Conservation (phyloP, 352 stramenopile genomes). For the Phytopythium delawarense region DNA sequence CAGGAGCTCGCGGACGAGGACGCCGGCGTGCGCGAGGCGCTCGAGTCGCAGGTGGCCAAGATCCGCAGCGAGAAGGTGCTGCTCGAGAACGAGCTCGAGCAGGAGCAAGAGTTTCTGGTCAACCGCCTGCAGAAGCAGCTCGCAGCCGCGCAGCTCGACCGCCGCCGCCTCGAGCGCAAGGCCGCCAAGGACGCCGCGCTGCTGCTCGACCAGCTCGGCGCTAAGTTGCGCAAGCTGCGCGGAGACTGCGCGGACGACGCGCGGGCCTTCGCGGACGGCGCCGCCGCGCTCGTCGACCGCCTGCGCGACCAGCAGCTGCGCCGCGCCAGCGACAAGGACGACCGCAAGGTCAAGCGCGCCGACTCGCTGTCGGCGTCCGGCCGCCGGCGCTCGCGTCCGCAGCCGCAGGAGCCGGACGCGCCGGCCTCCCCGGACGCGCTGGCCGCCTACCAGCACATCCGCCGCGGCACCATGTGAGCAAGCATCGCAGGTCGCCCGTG, state of each 20-base stretch:
- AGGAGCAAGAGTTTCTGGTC: slow-evolving; percentile 86
- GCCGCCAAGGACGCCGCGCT: slow-evolving; percentile 68
- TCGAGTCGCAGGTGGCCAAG: slow-evolving; percentile 78
- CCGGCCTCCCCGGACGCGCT: slow-evolving; percentile 31
- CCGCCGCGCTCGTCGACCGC: slow-evolving; percentile 38
- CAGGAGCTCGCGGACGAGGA: slow-evolving; percentile 67
- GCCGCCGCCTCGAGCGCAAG: slow-evolving; percentile 68
- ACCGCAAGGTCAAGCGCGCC: slow-evolving; percentile 35
- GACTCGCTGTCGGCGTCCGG: slow-evolving; percentile 25
- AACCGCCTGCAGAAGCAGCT: slow-evolving; percentile 86
- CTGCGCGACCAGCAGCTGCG: slow-evolving; percentile 55
- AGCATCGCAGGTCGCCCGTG: not conserved
- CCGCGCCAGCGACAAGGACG: slow-evolving; percentile 59
- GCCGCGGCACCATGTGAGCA: slow-evolving; percentile 70
- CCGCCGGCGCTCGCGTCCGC: slow-evolving; percentile 3
- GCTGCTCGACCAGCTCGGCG: slow-evolving; percentile 62
- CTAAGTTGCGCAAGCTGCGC: slow-evolving; percentile 57
- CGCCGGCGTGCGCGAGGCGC: slow-evolving; percentile 49
- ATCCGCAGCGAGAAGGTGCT: slow-evolving; percentile 83
- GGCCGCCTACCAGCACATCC: slow-evolving; percentile 67
- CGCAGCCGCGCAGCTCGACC: slow-evolving; percentile 56
- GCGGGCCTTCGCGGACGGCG: slow-evolving; percentile 56
- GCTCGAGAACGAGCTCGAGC: slow-evolving; percentile 84
- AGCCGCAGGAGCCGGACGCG: not conserved
- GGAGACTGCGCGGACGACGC: slow-evolving; percentile 53